Conservation (phyloP, 805 yeast genomes). For the Ogataea pilisensis region DNA sequence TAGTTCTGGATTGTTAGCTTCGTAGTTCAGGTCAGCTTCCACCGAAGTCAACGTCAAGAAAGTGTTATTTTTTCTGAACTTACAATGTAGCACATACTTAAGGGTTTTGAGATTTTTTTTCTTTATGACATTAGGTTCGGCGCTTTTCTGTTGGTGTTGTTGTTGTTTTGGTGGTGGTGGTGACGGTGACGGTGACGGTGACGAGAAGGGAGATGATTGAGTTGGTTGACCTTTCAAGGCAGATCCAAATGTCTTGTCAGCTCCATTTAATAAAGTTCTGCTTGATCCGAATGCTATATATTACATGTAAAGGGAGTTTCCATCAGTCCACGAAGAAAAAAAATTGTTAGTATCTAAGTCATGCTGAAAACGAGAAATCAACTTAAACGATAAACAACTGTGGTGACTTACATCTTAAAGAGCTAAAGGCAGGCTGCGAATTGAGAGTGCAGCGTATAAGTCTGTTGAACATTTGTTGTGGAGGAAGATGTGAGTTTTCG, state of each 20-base stretch:
- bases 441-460: too few relatives aligned
- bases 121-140: conserved; percentile 4
- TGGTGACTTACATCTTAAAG: too few relatives aligned
- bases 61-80: conserved; percentile 80
- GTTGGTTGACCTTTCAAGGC: conserved; percentile 15
- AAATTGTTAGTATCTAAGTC: conserved; percentile 4
- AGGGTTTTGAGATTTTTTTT: conserved; percentile 33
- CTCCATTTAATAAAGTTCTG: conserved; percentile 1
- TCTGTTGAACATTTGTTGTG: too few relatives aligned
- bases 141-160: conserved; percentile 2
- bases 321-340: too few relatives aligned
- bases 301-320: too few relatives aligned
- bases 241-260: conserved; percentile 25
- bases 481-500: too few relatives aligned
- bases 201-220: not conserved
- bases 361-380: not conserved
- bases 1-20: conserved; percentile 50
- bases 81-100: conserved; percentile 70
- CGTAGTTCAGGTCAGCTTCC: conserved; percentile 57
- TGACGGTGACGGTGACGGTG: conserved; percentile 9
- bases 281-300: conserved; percentile 3
- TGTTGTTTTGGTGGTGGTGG: conserved; percentile 5
- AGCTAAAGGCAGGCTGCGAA: too few relatives aligned
- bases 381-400: too few relatives aligned
- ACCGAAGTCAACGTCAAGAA: conserved; percentile 71